Base-by-base conservation (phyloP, 306 rosid genomes). In the Biancaea sappan region DNA sequence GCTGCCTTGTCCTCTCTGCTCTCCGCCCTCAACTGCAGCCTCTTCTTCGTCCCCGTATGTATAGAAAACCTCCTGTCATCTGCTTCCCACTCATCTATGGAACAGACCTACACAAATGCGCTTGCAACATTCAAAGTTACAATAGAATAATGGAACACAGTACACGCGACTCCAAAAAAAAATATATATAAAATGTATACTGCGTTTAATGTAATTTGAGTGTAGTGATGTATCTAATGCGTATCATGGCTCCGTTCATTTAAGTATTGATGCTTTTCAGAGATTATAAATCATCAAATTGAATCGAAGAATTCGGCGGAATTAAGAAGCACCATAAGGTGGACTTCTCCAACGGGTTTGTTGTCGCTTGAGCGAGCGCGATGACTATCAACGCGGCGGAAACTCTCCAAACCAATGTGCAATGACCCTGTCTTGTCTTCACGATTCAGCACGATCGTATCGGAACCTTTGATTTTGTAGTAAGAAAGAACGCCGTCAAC, bases 401-500 rank as follows among this genome's bases (percentile, higher is more conserved):
- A 26, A 4, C 84, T 83, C 25, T 81, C 82, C 7, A 62, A 82
- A 2, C 90, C 90, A 58, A 86, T 86, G 24, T 78, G 75, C 74
- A 72, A 61, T 1, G 87, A 81, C 5, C 62, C 67, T 1, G 56
- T 34, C 41, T 81, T 87, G 8, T 65, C 61, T 1, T 86, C 86
- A 0, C 70, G 41, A 19, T 70, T 86, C 2, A 86, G 67, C 22
- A 84, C 58, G 25, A 86, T 73, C 26, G 62, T 86, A 43, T 76
- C 70, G 2, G 83, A 71, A 0, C 80, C 86, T 7, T 81, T 85
- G 41, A 86, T 86, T 71, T 86, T 86, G 50, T 71, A 86, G 53
- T 86, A 86, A 25, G 90, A 86, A 13, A 86, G 57, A 18, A 83
- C 82, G 0, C 87, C 90, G 9, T 86, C 90, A 13, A 80, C 84